Base-by-base conservation (phyloP, 176 grass and related monocot genomes). In the Microstegium vimineum region DNA sequence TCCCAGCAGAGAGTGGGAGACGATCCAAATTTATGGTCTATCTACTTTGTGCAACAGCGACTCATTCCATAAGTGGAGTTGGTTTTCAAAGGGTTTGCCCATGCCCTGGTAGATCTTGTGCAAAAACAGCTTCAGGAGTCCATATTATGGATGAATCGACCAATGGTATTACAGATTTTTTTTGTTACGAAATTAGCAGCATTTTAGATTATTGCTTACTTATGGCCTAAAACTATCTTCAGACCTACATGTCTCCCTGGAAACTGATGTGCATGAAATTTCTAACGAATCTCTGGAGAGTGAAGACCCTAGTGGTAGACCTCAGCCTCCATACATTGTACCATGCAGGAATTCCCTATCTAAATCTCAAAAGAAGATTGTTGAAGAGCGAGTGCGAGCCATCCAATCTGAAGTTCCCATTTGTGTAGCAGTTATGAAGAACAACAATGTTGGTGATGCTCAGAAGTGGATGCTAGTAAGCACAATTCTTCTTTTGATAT, bases 381-480 rank as follows among this genome's bases (percentile, higher is more conserved):
- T 83, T 28, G 60, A 78, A 60, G 42, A 88, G 26, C 78, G 33
- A 83, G 75, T 74, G 45, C 20, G 17, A 73, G 38, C 80, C 59
- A 78, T 73, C 42, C 31, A 71, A 71, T 73, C 73, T 7, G 2
- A 77, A 65, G 26, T 31, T 66, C 80, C 66, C 38, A 12, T 88
- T 45, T 88, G 71, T 56, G 86, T 83, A 25, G 74, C 66, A 30
- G 52, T 35, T 52, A 74, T 79, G 80, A 65, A 77, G 38, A 79
- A 66, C 4, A 69, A 75, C 54, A 78, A 73, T 40, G 47, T 68
- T 65, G 49, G 52, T 60, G 26, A 14, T 1, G 12, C 77, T 33
- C 62, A 79, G 30, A 45, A 45, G 13, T 79, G 62, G 76, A 79
- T 79, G 76, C 77, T 79, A 47, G 76, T 79, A 79, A 79, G 77